Base-by-base conservation (phyloP, 345 rosid genomes). In the Cardiospermum halicacabum region DNA sequence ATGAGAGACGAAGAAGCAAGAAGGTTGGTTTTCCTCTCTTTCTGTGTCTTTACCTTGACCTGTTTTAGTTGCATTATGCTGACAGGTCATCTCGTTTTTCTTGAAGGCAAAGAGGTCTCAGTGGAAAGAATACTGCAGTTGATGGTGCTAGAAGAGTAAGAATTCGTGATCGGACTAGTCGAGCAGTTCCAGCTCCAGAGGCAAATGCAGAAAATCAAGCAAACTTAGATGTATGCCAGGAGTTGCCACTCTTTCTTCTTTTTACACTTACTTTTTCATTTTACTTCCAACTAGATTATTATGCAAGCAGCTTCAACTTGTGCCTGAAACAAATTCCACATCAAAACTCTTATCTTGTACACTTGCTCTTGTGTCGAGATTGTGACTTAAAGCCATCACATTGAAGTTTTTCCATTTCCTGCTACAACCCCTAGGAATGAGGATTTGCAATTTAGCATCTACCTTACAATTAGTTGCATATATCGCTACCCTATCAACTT, bases 151-250 rank as follows among this genome's bases (percentile, higher is more conserved):
- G 87, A 74, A 83, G 79, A 70, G 77, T 48, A 47, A 72, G 81
- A 69, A 65, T 19, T 53, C 81, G 77, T 39, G 86, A 85, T 69
- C 87, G 85, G 32, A 68, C 74, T 64, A 81, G 82, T 28, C 77
- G 89, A 69, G 89, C 88, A 42, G 16, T 84, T 77, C 98, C 92
- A 42, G 95, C 82, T n/a, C 87, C 96, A 0, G 96, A 92, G 74
- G 95, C 96, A 75, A 92, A 85, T 74, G 95, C 96, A 3, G 98
- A 92, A 80, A 80, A 61, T 68, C 94, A 83, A 70, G 64, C 91
- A 36, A 83, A 78, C 71, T 73, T 87, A 72, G 87, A 85, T 70
- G 94, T 87, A 60, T 27, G 74, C 67, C 15, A 32, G 72, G 63
- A 12, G 26, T 22, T 42, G 34, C 53, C 5, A 45, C 49, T 50